Base-by-base conservation (phyloP, 2,329 filamentous ascomycete species). In the Lasiodiplodia sp. region DNA sequence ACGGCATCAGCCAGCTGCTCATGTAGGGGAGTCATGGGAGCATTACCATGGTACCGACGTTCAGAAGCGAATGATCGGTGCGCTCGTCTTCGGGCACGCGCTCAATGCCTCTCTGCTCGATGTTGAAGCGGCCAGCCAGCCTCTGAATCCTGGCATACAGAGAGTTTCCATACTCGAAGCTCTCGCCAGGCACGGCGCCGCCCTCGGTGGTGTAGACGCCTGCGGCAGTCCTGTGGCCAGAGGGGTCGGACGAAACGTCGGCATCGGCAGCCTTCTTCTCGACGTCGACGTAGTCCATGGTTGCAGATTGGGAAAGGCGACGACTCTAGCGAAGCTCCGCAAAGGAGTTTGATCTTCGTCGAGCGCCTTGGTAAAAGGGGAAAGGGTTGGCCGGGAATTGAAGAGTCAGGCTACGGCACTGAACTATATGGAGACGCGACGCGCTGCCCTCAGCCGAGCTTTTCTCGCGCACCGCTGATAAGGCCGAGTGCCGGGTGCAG, bases 81-180 rank as follows among this genome's bases (percentile, higher is more conserved):
- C 90, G 83, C 81, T 93, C 91, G 73, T 90, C 83, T 66, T 88
- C 87, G 0, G 90, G 91, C 40, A 93, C 91, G 58, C 91, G 86
- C 80, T 94, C 91, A 69, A 94, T 92, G 66, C 91, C 91, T 75
- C 91, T 83, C 80, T 92, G 88, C 79, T 94, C 91, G 67, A 94
- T 86, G 52, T 89, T 87, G 71, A 91, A 84, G 73, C 85, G 88
- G 53, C 86, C 88, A 0, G 89, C 90, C 16, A 92, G 73, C 37
- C 88, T 85, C 77, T 91, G 89, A 0, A 89, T 71, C 74, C 83
- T 87, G 21, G 87, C 88, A 74, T 88, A 89, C 68, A 81, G 73
- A 44, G 82, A 82, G 73, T 86, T 78, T 68, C 88, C 88, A 69
- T 86, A 81, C 69, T 84, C 83, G 72, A 91, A 89, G 70, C 80